Conservation (phyloP, 208 protist genomes). For the Naegleria lovaniensis region DNA sequence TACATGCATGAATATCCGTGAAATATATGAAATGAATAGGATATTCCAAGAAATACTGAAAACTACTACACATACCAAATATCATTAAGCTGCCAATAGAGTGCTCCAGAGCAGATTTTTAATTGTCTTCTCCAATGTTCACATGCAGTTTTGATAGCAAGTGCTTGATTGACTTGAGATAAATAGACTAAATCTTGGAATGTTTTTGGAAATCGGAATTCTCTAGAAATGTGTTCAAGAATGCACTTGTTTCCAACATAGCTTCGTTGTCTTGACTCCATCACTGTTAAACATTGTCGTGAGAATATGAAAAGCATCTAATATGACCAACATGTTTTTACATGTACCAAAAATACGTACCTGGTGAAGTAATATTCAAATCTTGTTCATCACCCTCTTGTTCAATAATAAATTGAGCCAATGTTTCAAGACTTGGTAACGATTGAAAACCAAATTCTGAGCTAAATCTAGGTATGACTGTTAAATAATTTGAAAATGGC, state of each 20-base stretch:
- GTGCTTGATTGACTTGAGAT: neutral
- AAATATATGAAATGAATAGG: no score
- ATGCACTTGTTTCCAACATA: neutral
- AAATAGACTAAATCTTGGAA: neutral
- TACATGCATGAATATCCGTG: no score
- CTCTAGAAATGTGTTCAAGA: neutral
- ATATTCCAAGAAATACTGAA: no score
- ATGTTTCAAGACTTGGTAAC: neutral
- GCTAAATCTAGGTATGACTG: neutral
- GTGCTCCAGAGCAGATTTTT: neutral
- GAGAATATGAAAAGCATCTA: no score
- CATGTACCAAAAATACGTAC: no score
- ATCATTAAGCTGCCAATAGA: neutral
- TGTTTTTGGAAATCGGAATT: neutral
- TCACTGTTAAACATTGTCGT: neutral
- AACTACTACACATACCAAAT: no score
- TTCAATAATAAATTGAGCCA: neutral
- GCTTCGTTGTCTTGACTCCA: neutral
- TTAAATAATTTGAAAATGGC: neutral
- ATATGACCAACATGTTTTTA: no score
- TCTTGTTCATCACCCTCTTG: neutral
- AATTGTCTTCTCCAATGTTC: neutral
- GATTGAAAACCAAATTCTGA: constrained; percentile 23
- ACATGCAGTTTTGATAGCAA: neutral
- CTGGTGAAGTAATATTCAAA: neutral